Base-by-base conservation (phyloP, 345 rosid genomes). In the Eucalyptus regnans region DNA sequence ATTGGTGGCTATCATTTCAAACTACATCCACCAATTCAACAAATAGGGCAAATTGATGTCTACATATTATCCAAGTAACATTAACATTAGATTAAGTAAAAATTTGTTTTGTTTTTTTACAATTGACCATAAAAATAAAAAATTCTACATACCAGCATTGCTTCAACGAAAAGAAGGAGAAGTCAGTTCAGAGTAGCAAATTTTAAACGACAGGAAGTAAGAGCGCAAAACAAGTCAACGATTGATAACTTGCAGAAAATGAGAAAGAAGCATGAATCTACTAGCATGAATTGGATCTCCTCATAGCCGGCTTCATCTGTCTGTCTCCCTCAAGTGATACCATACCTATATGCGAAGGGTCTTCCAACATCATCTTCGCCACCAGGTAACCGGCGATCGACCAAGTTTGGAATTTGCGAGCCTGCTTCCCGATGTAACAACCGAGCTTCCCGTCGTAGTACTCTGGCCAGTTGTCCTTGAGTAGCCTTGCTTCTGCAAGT, bases 331-430 rank as follows among this genome's bases (percentile, higher is more conserved):
- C 98, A 1, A 96, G 95, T 54, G 98, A 87, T 88, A 98, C 87
- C 99, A 96, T 98, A 50, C 99, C 99, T 86, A 98, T 76, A 88
- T 95, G 98, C 52, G 99, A 96, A 8, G 99, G 99, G 86, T 98
- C 99, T 91, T 98, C 99, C 86, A 97, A 60, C 99, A 98, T 93
- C 99, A 97, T 95, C 94, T 94, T 98, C 12, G 99, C 97, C 81
- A 98, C 98, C 92, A 98, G 92, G 92, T 96, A 97, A 37, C 99
- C 99, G 0, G 99, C 99, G 43, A 95, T 89, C 14, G 99, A 98
- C 99, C 99, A 98, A 7, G 99, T 98, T 84, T 98, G 99, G 89
- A 50, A 88, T 89, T 94, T 98, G 9, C 98, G 95, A 1, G 99
- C 92, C 90, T 98, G 99, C 93, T 98, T 98, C 60, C 99, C 99